Base-by-base conservation (phyloP, 108 stramenopile species). In the Pseudonitzschia pungens region DNA sequence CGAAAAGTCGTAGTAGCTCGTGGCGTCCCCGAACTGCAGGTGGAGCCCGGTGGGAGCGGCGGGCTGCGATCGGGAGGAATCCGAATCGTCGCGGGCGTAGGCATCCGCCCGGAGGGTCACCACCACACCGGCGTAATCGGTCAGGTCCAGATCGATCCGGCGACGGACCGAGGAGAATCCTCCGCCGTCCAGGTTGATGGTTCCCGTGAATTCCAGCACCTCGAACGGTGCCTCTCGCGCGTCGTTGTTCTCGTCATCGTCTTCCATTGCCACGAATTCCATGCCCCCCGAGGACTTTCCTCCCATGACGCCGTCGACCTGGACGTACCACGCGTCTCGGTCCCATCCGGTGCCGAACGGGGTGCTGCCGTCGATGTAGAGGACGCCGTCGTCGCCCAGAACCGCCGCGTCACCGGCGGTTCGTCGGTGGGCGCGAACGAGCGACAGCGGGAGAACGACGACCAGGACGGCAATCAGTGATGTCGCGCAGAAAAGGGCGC, bases 271-370 rank as follows among this genome's bases (percentile, higher is more conserved):
- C 57, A 31, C 7, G 18, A 68, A 68, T n/a, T 68, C 45, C 43
- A 68, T 18, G 31, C 18, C 28, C 0, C 66, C 66, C 66, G 66
- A 28, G 10, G 66, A 68, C 28, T 51, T 44, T 26, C 66, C 66
- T 14, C 66, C 66, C 66, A 68, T 68, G 45, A 68, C 66, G 20
- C 66, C 66, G 43, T 68, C 66, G 18, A 68, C 66, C 45, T 68
- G 66, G 14, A 68, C 66, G 0, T 29, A 51, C 66, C 66, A 68
- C n/a, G 14, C n/a, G 14, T 48, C 50, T 31, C 16, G 41, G 22
- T 68, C 45, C 66, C 66, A 68, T 50, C 44, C 66, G 28, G 31
- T n/a, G n/a, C n/a, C n/a, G n/a, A n/a, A 32, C 1, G 14, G 12
- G 28, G 12, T 22, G 4, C 45, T 24, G 18, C 66, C 66, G 20